phyloP scores from a whole-genome alignment of 208 protist species.

The Lotmaria passim region DNA sequence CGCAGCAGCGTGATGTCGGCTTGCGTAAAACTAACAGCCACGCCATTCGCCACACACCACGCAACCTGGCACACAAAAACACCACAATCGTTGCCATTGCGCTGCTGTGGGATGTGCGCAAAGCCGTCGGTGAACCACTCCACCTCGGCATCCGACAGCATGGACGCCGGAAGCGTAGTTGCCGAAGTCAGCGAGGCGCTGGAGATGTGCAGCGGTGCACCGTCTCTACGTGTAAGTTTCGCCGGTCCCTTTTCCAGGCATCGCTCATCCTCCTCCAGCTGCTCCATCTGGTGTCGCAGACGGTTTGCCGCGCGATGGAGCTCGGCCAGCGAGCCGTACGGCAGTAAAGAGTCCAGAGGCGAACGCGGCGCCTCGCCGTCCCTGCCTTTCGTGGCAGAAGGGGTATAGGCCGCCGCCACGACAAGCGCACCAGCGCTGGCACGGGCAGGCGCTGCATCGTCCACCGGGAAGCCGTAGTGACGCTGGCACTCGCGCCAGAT shows the following conservation, averaged over 20 bases:
- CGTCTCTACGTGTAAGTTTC: neutral
- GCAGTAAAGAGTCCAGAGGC: conserved; percentile 24
- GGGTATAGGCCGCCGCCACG: conserved; percentile 3
- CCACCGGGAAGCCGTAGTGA: conserved; percentile 23
- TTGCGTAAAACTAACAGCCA: conserved; percentile 63
- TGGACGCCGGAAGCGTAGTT: conserved; percentile 16
- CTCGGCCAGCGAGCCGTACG: conserved; percentile 20
- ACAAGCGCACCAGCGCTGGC: too few relatives aligned
- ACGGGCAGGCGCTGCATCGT: neutral
- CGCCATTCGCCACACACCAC: conserved; percentile 67
- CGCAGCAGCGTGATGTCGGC: conserved; percentile 48
- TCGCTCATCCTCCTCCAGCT: conserved; percentile 11
- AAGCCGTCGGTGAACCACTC: conserved; percentile 49
- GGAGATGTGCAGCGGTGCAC: neutral
- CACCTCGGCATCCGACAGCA: conserved; percentile 32
- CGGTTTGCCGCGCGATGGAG: conserved; percentile 32
- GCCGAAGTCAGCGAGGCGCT: neutral
- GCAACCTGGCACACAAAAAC: conserved; percentile 83
- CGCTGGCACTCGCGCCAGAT: conserved; percentile 46
- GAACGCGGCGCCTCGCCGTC: neutral
- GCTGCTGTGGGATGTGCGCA: conserved; percentile 63
- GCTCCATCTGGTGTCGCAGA: conserved; percentile 27
- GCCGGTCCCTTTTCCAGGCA: neutral
- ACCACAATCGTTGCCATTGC: conserved; percentile 80
- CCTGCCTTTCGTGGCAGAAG: neutral